Evolutionary conservation across 768 basidiomycete species (phyloP).

Genomic region (Lactifluus piperatus): DNA sequence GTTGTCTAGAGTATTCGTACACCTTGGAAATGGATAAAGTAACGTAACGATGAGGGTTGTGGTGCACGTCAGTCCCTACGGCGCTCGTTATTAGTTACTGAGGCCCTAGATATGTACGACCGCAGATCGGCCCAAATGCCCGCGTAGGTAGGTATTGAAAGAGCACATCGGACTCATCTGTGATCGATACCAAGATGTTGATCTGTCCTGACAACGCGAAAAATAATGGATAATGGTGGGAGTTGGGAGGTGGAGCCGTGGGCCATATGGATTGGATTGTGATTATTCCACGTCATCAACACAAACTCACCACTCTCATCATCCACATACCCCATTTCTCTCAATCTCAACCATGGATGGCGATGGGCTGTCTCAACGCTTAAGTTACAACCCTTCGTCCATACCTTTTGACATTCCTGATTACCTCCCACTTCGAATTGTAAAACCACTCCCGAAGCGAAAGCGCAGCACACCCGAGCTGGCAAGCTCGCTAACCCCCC

Average conservation of each 20-base stretch:
- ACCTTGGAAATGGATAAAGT: neutral
- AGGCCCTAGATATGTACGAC: no score
- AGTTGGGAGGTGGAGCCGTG: neutral
- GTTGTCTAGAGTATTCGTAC: no score
- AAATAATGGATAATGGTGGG: neutral
- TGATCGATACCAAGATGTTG: neutral
- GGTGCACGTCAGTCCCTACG: no score
- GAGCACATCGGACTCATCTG: neutral
- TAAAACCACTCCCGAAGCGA: conserved; percentile 76
- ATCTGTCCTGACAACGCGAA: neutral
- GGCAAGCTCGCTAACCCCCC: neutral
- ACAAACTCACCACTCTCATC: neutral
- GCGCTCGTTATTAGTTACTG: neutral
- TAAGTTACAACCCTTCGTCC: conserved; percentile 12
- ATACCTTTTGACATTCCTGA: conserved; percentile 48
- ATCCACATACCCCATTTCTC: neutral
- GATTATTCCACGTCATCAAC: conserved; percentile 15
- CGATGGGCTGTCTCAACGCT: conserved; percentile 12
- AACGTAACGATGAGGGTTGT: neutral
- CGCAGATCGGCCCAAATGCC: no score
- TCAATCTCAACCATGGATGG: neutral
- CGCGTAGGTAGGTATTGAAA: no score
- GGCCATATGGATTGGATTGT: no score
- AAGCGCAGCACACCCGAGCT: conserved; percentile 39
- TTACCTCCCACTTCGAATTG: conserved; percentile 50